Conservation (phyloP, 441 rosid genomes). For the Manihot esculenta region DNA sequence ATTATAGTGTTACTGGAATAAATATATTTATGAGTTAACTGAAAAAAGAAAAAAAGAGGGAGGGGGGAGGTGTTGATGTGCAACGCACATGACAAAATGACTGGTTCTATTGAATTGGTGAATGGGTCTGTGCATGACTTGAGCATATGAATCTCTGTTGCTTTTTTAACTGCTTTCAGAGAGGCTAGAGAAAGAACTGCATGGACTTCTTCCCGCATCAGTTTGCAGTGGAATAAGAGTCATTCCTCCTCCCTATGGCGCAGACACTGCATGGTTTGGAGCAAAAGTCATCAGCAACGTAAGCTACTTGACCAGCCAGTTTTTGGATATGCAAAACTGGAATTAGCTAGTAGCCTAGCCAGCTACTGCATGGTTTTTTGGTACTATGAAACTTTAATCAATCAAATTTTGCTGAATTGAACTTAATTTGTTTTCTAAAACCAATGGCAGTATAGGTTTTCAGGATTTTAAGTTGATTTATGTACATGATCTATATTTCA, state of each 20-base stretch:
- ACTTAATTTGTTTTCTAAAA: neutral
- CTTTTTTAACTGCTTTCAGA: slow-evolving; percentile 42
- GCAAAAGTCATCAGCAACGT: slow-evolving; percentile 84
- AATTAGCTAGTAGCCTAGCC: too few species aligned
- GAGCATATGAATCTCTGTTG: slow-evolving; percentile 9
- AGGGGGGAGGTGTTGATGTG: too few species aligned
- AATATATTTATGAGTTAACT: too few species aligned
- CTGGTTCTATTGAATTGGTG: neutral
- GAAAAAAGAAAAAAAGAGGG: too few species aligned
- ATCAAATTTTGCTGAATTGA: neutral
- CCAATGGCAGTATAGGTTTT: neutral
- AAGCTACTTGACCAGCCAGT: slow-evolving; percentile 31
- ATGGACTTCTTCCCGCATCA: slow-evolving; percentile 50
- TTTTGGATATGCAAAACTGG: neutral
- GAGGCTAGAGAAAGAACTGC: slow-evolving; percentile 81
- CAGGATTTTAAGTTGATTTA: neutral
- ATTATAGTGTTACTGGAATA: too few species aligned
- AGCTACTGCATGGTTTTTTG: too few species aligned
- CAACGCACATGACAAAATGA: too few species aligned
- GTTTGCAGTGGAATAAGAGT: slow-evolving; percentile 59
- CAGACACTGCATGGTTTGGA: slow-evolving; percentile 84
- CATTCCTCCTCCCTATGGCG: slow-evolving; percentile 64
- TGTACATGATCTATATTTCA: neutral
- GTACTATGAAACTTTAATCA: neutral
- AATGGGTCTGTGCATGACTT: neutral